These are phyloP conservation scores for Hymenoscyphus infarciens DNA, from an alignment of 2,329 filamentous ascomycete genomes.

Conservation along the genomic window DNA sequence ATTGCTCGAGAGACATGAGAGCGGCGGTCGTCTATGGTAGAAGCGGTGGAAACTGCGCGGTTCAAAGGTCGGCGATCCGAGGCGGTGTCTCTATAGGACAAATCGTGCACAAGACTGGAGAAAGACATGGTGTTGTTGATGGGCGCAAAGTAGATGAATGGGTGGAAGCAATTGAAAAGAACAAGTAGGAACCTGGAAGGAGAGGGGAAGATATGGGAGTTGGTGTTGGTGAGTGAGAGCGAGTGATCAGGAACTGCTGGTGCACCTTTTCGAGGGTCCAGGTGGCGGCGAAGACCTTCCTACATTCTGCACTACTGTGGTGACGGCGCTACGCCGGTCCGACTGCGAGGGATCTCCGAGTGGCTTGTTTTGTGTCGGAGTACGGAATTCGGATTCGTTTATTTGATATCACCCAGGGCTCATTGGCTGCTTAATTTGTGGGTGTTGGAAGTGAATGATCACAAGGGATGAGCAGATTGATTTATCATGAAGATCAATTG, in stretches of 20 bases:
- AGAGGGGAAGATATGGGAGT: neutral
- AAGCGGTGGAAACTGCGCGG: slow-evolving; percentile 42
- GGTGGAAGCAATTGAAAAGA: neutral
- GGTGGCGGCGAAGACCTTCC: neutral
- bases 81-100: slow-evolving; percentile 55
- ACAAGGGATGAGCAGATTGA: neutral
- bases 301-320: too few relatives aligned
- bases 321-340: too few relatives aligned
- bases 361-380: neutral
- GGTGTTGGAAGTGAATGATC: neutral
- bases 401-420: neutral
- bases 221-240: neutral
- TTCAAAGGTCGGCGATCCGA: slow-evolving; percentile 43
- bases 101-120: slow-evolving; percentile 63
- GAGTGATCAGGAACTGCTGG: neutral
- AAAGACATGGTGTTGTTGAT: slow-evolving; percentile 53
- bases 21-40: slow-evolving; percentile 54
- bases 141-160: neutral
- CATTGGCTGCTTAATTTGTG: neutral
- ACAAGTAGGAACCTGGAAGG: neutral
- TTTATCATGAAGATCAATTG: too few relatives aligned
- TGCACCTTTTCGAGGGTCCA: slow-evolving; percentile 1
- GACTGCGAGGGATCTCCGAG: neutral
- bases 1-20: slow-evolving; percentile 61
- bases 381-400: neutral